These are phyloP conservation scores for Ogataea allantospora DNA, from an alignment of 805 yeast genomes.

Conservation along the genomic window DNA sequence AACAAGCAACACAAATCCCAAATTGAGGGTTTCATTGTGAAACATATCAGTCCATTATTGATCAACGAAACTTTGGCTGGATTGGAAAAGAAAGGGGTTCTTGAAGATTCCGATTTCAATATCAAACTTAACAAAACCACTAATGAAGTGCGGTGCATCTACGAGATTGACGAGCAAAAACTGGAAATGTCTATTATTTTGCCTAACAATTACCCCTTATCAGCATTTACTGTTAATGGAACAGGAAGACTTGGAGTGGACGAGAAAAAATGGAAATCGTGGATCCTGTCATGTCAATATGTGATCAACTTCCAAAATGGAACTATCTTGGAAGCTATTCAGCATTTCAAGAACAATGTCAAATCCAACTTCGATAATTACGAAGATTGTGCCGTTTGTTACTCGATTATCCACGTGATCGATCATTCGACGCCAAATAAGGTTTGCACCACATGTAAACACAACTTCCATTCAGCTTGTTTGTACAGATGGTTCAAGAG, in stretches of 20 bases:
- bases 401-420: conserved; percentile 79
- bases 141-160: conserved; percentile 69
- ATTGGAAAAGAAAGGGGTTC: conserved; percentile 28
- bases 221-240: conserved; percentile 72
- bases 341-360: conserved; percentile 70
- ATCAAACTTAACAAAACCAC: conserved; percentile 60
- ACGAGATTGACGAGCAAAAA: conserved; percentile 81
- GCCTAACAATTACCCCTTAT: conserved; percentile 77
- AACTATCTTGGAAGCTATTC: conserved; percentile 64
- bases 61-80: conserved; percentile 51
- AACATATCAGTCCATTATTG: conserved; percentile 61
- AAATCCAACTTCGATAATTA: conserved; percentile 86
- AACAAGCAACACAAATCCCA: conserved; percentile 60
- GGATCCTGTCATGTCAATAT: conserved; percentile 89
- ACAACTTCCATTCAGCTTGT: conserved; percentile 95
- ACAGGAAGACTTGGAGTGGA: conserved; percentile 81
- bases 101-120: conserved; percentile 45
- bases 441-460: conserved; percentile 84
- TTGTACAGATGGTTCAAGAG: conserved; percentile 96
- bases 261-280: conserved; percentile 90
- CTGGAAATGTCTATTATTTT: conserved; percentile 74
- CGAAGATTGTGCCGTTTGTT: conserved; percentile 97
- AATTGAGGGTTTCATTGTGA: conserved; percentile 62
- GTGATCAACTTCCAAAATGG: conserved; percentile 75
- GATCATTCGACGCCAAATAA: conserved; percentile 90